Percentiles rank a stretch among this genome's conserved stretches.
Conservation (phyloP, 2,329 filamentous ascomycete species). For the Dothistroma septosporum region DNA sequence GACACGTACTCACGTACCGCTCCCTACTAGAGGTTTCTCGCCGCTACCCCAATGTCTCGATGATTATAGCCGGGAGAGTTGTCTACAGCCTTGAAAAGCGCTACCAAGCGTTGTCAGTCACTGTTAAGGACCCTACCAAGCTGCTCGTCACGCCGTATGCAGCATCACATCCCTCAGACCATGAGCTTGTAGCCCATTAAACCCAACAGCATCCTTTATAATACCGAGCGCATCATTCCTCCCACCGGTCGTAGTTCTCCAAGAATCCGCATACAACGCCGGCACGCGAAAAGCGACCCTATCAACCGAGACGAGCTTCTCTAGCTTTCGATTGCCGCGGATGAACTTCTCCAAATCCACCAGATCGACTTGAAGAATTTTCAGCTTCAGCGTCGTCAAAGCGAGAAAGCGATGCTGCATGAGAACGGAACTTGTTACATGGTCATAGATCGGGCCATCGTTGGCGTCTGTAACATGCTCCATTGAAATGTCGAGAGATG, state of each 20-base stretch:
- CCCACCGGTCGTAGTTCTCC: background rate
- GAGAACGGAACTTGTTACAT: background rate
- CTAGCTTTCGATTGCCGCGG: background rate
- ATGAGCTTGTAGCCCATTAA: background rate
- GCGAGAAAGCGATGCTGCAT: background rate
- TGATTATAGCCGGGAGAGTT: too few species aligned
- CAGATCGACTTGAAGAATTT: background rate
- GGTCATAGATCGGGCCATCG: background rate
- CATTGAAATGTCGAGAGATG: background rate
- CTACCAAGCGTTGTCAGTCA: too few species aligned
- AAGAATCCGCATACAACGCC: background rate
- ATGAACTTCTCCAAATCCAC: background rate
- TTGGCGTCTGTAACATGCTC: background rate
- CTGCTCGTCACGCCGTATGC: background rate
- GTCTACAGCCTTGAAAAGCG: too few species aligned
- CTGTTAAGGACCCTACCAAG: too few species aligned
- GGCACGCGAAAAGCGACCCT: background rate
- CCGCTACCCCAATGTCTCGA: too few species aligned
- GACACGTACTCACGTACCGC: too few species aligned
- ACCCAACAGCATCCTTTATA: background rate
- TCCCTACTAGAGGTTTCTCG: too few species aligned
- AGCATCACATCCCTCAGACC: background rate
- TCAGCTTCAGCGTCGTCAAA: background rate
- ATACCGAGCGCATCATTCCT: background rate
- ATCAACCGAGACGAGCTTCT: background rate